Evolutionary conservation across 139 green algal genomes (phyloP).

Genomic region (Picochlorum costavermella): DNA sequence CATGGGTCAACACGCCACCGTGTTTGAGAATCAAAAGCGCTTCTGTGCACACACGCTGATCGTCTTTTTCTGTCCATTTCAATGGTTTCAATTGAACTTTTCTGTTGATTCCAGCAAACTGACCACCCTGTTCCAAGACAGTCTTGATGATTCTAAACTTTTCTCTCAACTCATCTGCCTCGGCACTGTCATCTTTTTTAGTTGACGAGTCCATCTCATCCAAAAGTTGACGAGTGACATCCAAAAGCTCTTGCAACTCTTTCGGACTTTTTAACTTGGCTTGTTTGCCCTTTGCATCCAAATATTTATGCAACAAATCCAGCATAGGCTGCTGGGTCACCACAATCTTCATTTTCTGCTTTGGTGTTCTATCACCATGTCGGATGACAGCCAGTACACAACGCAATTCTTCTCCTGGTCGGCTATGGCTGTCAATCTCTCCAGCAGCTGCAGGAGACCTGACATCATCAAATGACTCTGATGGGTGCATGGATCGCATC

Average conservation of each 20-base stretch:
- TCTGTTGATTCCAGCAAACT: slow-evolving; percentile 92
- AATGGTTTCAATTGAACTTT: slow-evolving; percentile 97
- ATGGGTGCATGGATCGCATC: slow-evolving; percentile 1
- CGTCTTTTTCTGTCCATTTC: slow-evolving; percentile 28
- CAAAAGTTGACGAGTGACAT: slow-evolving; percentile 68
- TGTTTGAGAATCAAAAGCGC: slow-evolving; percentile 81
- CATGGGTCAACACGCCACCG: slow-evolving; percentile 79
- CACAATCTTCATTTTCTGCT: slow-evolving; percentile 96
- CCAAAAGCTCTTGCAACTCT: slow-evolving; percentile 90
- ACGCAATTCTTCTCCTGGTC: slow-evolving; percentile 70
- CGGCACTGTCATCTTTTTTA: neutral
- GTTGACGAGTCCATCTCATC: slow-evolving; percentile 35
- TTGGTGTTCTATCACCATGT: slow-evolving; percentile 90
- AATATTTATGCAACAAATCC: slow-evolving; percentile 74
- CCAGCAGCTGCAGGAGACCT: neutral
- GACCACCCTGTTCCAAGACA: slow-evolving; percentile 66
- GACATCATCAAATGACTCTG: slow-evolving; percentile 13
- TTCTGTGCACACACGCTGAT: slow-evolving; percentile 21
- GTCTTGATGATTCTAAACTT: slow-evolving; percentile 84
- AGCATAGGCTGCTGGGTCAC: slow-evolving; percentile 73
- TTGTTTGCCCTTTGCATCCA: slow-evolving; percentile 84
- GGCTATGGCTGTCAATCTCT: slow-evolving; percentile 13
- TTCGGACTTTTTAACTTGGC: slow-evolving; percentile 96
- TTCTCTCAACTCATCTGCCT: slow-evolving; percentile 62
- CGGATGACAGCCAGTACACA: slow-evolving; percentile 90